Evolutionary conservation across 2,329 filamentous ascomycete genomes (phyloP), one percentile per base, ranked within the genome.

Genomic region (Fusarium napiforme): DNA sequence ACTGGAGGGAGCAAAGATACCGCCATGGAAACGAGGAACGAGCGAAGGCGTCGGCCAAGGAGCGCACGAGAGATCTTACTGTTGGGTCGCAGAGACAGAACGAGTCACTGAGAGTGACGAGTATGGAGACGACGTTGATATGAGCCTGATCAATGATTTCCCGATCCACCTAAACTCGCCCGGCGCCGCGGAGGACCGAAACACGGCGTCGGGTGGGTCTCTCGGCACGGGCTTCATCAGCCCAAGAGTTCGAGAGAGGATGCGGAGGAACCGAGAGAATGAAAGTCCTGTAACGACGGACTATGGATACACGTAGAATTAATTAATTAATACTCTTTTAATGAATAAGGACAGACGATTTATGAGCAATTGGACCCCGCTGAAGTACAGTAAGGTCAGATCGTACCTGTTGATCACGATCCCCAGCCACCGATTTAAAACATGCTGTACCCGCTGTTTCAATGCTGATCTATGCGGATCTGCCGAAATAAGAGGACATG

Each of bases 31-130:
- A 55, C 60, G 67, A 21, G 69, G 72, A 30, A 59, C 46, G 4
- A 56, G 30, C 19, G 62, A 59, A 19, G 64, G 71, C 11, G 62
- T 76, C 45, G 68, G 82, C 19, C 84, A 87, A 65, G 83, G 84
- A 2, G 76, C 81, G 14, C 87, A 89, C 69, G 85, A 87, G 76
- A 81, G 85, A 23, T 88, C 86, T 7, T 84, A 89, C 73, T 89
- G 87, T 79, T 89, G 87, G 87, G 67, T 80, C 0, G 82, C 82
- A 16, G 82, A 83, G 6, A 81, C 77, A n/a, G 79, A 56, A 47
- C 71, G 68, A 64, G 37, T 43, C 10, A 76, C 32, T 36, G 67
- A 65, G 26, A 56, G 21, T 2, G 60, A 65, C 10, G 67, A 72
- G 16, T 50, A 68, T 7, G 36, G 37, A 37, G 65, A 57, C 15